These are phyloP conservation scores for Phytophthora megakarya DNA, from an alignment of 352 stramenopile genomes.

Conservation along the genomic window DNA sequence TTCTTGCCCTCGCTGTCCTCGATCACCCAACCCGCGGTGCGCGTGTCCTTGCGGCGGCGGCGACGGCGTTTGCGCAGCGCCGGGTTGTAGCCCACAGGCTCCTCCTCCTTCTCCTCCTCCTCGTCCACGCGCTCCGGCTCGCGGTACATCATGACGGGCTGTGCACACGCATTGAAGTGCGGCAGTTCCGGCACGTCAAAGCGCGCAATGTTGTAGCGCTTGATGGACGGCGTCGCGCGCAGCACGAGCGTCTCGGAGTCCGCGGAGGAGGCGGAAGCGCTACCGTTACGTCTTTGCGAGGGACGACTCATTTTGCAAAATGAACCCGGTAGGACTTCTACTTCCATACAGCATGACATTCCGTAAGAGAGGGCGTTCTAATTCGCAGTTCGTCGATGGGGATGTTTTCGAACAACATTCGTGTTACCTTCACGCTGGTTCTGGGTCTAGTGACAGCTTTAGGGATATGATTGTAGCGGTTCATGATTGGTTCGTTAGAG, in stretches of 20 bases:
- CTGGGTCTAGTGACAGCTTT: too few relatives aligned
- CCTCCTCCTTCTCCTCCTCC: constrained; percentile 82
- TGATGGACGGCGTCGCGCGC: constrained; percentile 85
- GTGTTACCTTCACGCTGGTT: too few relatives aligned
- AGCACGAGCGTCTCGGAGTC: constrained; percentile 77
- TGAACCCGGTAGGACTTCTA: too few relatives aligned
- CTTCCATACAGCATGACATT: too few relatives aligned
- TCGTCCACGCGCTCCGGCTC: constrained; percentile 82
- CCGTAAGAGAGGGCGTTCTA: too few relatives aligned
- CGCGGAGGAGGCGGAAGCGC: neutral
- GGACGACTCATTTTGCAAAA: constrained; percentile 27
- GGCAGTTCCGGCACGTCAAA: constrained; percentile 78
- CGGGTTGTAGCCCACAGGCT: constrained; percentile 75
- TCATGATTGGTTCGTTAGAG: too few relatives aligned
- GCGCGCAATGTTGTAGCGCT: constrained; percentile 87
- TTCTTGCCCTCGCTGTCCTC: constrained; percentile 83
- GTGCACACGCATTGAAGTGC: constrained; percentile 57
- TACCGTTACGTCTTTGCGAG: neutral
- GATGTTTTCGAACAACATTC: too few relatives aligned
- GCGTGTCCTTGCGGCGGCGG: constrained; percentile 75
- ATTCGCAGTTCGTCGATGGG: too few relatives aligned
- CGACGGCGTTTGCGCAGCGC: constrained; percentile 76
- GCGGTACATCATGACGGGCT: constrained; percentile 89
- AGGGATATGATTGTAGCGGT: too few relatives aligned
- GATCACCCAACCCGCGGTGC: constrained; percentile 84